A percentile compares a stretch with the other conserved stretches of the same genome.
Conservation (phyloP, 768 basidiomycete genomes). For the Macrolepiota dolichaula region DNA sequence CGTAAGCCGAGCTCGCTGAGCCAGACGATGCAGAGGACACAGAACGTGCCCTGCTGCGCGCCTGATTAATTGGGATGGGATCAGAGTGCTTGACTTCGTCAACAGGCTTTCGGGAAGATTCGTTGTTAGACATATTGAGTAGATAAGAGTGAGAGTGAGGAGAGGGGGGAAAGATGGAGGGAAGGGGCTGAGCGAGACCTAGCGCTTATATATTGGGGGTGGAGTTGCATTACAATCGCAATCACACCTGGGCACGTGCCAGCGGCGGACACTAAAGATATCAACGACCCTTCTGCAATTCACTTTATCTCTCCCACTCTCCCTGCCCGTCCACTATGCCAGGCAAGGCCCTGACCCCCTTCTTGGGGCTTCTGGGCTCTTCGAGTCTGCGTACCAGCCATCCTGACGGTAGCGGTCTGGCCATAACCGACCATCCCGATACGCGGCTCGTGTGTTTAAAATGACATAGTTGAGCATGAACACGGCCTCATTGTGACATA, state of each 20-base stretch:
- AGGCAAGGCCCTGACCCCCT: background rate
- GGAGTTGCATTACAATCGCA: slow-evolving; percentile 12
- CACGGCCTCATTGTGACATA: background rate
- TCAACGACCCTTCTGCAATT: background rate
- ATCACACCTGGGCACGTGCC: slow-evolving; percentile 11
- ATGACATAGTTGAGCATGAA: background rate
- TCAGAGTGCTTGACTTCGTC: slow-evolving; percentile 46
- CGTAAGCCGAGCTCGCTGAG: slow-evolving; percentile 50
- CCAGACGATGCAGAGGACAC: slow-evolving; percentile 56
- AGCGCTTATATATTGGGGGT: slow-evolving; percentile 19
- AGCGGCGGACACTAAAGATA: background rate
- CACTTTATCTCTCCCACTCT: background rate
- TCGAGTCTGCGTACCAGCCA: too few species aligned
- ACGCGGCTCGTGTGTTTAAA: too few species aligned
- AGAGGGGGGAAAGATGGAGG: slow-evolving; percentile 14
- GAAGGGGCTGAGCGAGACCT: slow-evolving; percentile 1
- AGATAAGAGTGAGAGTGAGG: slow-evolving; percentile 19
- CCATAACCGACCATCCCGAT: background rate
- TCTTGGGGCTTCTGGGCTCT: too few species aligned
- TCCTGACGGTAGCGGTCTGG: background rate
- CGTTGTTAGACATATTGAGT: slow-evolving; percentile 32
- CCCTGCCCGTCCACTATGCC: background rate
- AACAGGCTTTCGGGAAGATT: slow-evolving; percentile 20
- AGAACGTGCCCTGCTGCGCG: slow-evolving; percentile 51
- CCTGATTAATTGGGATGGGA: slow-evolving; percentile 58